A percentile compares a stretch with the other conserved stretches of the same genome.
Conservation (phyloP, 2,329 filamentous ascomycete genomes). For the Colletotrichum chrysophilum region DNA sequence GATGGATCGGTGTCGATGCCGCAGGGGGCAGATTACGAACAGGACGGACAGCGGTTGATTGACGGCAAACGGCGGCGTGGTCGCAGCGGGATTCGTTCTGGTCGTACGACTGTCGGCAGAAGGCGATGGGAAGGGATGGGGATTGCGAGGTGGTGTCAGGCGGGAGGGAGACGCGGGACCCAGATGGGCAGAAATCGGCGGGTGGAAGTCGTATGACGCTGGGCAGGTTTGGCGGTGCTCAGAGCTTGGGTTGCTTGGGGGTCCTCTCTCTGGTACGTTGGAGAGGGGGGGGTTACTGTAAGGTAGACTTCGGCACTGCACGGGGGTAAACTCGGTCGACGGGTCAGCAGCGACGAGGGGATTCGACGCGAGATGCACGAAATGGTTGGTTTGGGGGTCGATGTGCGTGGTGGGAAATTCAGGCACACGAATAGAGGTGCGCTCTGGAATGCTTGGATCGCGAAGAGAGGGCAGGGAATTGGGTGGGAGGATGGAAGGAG, state of each 20-base stretch:
- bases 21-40: not conserved
- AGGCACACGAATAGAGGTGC: not conserved
- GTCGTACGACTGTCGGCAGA: conserved; percentile 19
- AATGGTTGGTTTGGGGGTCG: not conserved
- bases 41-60: not conserved
- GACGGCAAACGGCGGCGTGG: conserved; percentile 10
- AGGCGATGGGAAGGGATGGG: conserved; percentile 6
- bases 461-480: not conserved
- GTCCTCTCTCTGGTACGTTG: not conserved
- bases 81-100: not conserved
- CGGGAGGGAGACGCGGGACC: conserved; percentile 7
- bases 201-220: conserved; percentile 18
- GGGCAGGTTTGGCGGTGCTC: conserved; percentile 4
- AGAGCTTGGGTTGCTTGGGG: not conserved
- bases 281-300: not conserved
- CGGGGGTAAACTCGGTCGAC: not conserved
- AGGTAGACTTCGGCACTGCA: not conserved
- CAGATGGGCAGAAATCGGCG: not conserved
- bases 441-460: not conserved
- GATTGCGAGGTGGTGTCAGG: conserved; percentile 8
- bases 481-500: not conserved
- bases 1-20: conserved; percentile 1
- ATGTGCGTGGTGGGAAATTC: not conserved
- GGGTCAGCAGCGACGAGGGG: not conserved
- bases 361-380: conserved; percentile 3